phyloP scores from a whole-genome alignment of 163 green algal genomes.

The Scenedesmus sp. region DNA sequence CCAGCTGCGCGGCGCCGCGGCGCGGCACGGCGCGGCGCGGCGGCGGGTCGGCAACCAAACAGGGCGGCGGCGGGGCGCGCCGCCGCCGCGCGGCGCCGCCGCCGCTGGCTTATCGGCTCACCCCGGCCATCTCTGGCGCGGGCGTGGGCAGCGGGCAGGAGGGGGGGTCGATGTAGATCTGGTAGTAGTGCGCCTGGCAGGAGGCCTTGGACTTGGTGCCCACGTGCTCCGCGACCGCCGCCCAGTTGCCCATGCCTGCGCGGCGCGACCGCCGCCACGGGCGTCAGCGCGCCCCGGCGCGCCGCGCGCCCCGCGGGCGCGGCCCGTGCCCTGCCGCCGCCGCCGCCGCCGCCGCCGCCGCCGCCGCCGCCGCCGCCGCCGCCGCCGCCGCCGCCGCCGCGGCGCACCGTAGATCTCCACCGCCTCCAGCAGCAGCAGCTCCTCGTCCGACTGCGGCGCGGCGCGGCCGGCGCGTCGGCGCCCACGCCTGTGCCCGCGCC shows the following conservation, averaged over 20 bases:
- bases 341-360: background rate
- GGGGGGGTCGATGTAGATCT: slow-evolving; percentile 81
- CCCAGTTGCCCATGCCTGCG: slow-evolving; percentile 92
- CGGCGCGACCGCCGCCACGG: too few species aligned
- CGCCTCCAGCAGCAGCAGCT: slow-evolving; percentile 95
- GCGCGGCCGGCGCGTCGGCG: too few species aligned
- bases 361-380: too few species aligned
- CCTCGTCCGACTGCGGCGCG: slow-evolving; percentile 89
- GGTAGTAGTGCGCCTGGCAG: slow-evolving; percentile 88
- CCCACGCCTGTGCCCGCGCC: too few species aligned
- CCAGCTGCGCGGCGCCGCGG: slow-evolving; percentile 27
- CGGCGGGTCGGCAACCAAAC: too few species aligned
- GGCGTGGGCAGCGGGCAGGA: slow-evolving; percentile 74
- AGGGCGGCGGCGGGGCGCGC: too few species aligned
- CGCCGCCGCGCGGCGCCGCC: too few species aligned
- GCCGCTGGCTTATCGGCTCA: slow-evolving; percentile 5
- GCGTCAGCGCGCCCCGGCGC: background rate
- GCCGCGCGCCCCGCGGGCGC: too few species aligned
- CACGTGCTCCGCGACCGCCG: slow-evolving; percentile 86
- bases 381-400: background rate
- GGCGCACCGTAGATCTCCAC: slow-evolving; percentile 78
- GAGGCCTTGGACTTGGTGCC: slow-evolving; percentile 78
- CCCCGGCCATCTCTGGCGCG: slow-evolving; percentile 65
- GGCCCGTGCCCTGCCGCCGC: background rate
- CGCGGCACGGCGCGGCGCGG: too few species aligned